Conservation (phyloP, 495 filamentous ascomycete species). For the Aspergillus heteromorphus region DNA sequence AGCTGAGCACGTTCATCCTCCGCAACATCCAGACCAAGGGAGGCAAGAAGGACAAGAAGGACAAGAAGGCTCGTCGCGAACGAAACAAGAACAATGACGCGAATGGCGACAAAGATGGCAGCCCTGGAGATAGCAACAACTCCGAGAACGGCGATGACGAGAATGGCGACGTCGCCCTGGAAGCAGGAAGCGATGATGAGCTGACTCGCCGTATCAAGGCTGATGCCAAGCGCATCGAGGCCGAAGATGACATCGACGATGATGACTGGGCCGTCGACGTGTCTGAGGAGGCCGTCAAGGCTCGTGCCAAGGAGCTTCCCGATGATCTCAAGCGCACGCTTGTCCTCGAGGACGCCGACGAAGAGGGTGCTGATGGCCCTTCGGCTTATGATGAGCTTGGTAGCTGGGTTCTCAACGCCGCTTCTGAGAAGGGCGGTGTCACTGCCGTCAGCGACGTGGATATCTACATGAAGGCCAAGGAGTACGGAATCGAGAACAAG, state of each 20-base stretch:
- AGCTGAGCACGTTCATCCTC: constrained; percentile 94
- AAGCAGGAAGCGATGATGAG: constrained; percentile 86
- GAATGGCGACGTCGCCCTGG: constrained; percentile 63
- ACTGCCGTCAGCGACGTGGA: constrained; percentile 75
- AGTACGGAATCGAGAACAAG: constrained; percentile 91
- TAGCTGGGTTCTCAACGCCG: constrained; percentile 80
- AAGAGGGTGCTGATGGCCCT: constrained; percentile 76
- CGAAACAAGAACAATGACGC: constrained; percentile 52
- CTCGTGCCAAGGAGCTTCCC: constrained; percentile 84
- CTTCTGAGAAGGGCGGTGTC: constrained; percentile 64
- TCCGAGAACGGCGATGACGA: constrained; percentile 57
- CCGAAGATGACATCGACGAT: constrained; percentile 63
- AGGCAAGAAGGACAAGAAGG: constrained; percentile 92
- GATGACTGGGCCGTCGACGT: constrained; percentile 94
- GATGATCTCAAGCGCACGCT: constrained; percentile 86
- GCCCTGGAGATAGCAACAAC: constrained; percentile 68
- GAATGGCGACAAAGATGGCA: constrained; percentile 66
- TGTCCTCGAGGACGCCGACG: constrained; percentile 76
- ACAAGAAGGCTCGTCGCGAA: constrained; percentile 76
- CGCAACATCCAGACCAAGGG: constrained; percentile 81
- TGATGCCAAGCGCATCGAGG: constrained; percentile 70
- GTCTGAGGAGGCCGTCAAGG: constrained; percentile 89
- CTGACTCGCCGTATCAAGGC: constrained; percentile 84
- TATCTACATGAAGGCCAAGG: constrained; percentile 91
- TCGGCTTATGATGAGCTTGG: constrained; percentile 88